A percentile compares a stretch with the other conserved stretches of the same genome.
These are phyloP conservation scores for Xylaria hypoxylon DNA, from an alignment of 2,329 filamentous ascomycete genomes.

Conservation along the genomic window DNA sequence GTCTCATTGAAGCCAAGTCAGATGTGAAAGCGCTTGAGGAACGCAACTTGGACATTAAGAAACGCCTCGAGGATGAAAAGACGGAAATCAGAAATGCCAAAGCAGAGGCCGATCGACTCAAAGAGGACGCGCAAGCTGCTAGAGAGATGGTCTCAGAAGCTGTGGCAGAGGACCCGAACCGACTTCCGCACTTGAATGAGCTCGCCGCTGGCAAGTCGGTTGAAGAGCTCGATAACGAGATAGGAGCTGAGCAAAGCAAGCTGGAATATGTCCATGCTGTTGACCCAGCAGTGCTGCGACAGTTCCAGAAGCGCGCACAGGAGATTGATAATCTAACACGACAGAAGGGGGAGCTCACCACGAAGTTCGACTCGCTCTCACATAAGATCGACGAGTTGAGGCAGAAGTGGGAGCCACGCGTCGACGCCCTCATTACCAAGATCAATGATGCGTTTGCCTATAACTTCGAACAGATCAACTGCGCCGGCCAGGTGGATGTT, in stretches of 20 bases:
- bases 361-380: slow-evolving; percentile 66
- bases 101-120: slow-evolving; percentile 54
- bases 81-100: slow-evolving; percentile 55
- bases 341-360: slow-evolving; percentile 66
- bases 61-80: slow-evolving; percentile 61
- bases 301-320: slow-evolving; percentile 78
- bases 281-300: slow-evolving; percentile 78
- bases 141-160: slow-evolving; percentile 55
- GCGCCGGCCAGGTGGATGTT: slow-evolving; percentile 88
- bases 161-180: slow-evolving; percentile 54
- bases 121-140: slow-evolving; percentile 53
- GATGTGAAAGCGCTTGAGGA: slow-evolving; percentile 77
- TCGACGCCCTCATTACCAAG: slow-evolving; percentile 80
- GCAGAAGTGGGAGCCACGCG: slow-evolving; percentile 81
- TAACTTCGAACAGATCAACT: slow-evolving; percentile 94
- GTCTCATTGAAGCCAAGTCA: slow-evolving; percentile 82
- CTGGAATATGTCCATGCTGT: slow-evolving; percentile 84
- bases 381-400: slow-evolving; percentile 74
- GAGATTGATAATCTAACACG: slow-evolving; percentile 75
- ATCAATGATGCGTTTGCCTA: slow-evolving; percentile 93
- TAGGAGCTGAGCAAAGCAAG: slow-evolving; percentile 78
- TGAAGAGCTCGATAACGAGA: slow-evolving; percentile 77
- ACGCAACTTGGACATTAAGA: slow-evolving; percentile 71
- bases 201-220: slow-evolving; percentile 63
- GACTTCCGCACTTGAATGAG: slow-evolving; percentile 56